Percentiles rank a stretch among this genome's conserved stretches.
phyloP scores from a whole-genome alignment of 164 flowering plant genomes.

The Aristolochia contorta region DNA sequence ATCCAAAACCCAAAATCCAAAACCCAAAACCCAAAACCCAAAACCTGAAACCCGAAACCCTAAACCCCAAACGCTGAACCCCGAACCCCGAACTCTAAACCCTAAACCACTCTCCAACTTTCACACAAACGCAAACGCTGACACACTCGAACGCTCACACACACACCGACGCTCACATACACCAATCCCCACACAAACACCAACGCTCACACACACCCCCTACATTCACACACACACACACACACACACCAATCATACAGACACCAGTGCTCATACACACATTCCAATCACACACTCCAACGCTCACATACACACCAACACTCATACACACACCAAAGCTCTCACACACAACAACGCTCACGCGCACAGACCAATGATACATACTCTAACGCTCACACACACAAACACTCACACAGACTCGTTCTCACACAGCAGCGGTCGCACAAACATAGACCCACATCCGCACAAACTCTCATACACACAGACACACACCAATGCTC shows the following conservation, averaged over 20 bases:
- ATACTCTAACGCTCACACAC: background rate
- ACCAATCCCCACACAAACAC: too few relatives aligned
- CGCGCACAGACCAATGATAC: slow-evolving; percentile 3
- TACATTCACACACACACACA: background rate
- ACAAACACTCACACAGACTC: slow-evolving; percentile 6
- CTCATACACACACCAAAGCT: too few relatives aligned
- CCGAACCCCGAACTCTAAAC: background rate
- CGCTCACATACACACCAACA: too few relatives aligned
- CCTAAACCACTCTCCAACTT: background rate
- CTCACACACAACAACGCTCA: background rate
- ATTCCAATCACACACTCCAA: too few relatives aligned
- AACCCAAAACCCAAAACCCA: background rate
- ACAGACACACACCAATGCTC: too few relatives aligned
- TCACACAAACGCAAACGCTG: background rate
- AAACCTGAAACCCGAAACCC: background rate
- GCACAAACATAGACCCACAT: background rate
- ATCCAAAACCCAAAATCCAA: background rate
- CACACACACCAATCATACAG: background rate
- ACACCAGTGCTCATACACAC: background rate
- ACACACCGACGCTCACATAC: too few relatives aligned
- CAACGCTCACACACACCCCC: too few relatives aligned
- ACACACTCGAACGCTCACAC: too few relatives aligned
- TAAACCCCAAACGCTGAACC: background rate
- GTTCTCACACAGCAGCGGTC: slow-evolving; percentile 2
- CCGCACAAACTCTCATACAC: too few relatives aligned